These are phyloP conservation scores for Saccharomycopsis fodiens DNA, from an alignment of 805 yeast genomes.

Conservation along the genomic window DNA sequence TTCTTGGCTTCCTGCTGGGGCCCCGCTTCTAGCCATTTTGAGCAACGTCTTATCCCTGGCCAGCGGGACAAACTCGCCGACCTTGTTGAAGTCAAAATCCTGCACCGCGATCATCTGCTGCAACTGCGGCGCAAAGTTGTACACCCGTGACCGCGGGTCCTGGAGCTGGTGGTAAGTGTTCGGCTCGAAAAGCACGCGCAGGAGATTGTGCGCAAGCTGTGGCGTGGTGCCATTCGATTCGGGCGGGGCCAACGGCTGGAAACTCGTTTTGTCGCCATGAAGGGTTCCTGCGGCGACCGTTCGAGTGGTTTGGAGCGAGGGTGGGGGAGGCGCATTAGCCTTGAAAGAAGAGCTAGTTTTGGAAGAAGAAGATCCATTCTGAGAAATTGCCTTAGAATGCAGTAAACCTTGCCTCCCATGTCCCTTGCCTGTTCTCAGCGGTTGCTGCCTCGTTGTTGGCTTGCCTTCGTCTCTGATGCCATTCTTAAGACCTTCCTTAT, in stretches of 20 bases:
- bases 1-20: not conserved
- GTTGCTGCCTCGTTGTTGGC: too few relatives aligned
- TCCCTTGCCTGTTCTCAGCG: too few relatives aligned
- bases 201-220: conserved; percentile 53
- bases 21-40: conserved; percentile 33
- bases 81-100: conserved; percentile 55
- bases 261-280: not conserved
- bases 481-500: too few relatives aligned
- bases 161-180: conserved; percentile 62
- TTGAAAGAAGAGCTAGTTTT: too few relatives aligned
- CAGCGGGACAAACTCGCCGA: conserved; percentile 56
- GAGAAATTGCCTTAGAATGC: too few relatives aligned
- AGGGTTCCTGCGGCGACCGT: not conserved
- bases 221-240: conserved; percentile 31
- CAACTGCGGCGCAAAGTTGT: conserved; percentile 58
- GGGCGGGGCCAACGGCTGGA: conserved; percentile 10
- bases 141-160: conserved; percentile 70
- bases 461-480: too few relatives aligned
- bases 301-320: not conserved
- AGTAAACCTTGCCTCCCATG: too few relatives aligned
- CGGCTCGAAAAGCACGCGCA: conserved; percentile 70
- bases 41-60: conserved; percentile 53
- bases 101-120: conserved; percentile 52
- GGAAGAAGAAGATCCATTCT: too few relatives aligned
- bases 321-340: too few relatives aligned